Evolutionary conservation across 1,284 basidiomycete species (phyloP).

Genomic region (Takashimella koratensis): DNA sequence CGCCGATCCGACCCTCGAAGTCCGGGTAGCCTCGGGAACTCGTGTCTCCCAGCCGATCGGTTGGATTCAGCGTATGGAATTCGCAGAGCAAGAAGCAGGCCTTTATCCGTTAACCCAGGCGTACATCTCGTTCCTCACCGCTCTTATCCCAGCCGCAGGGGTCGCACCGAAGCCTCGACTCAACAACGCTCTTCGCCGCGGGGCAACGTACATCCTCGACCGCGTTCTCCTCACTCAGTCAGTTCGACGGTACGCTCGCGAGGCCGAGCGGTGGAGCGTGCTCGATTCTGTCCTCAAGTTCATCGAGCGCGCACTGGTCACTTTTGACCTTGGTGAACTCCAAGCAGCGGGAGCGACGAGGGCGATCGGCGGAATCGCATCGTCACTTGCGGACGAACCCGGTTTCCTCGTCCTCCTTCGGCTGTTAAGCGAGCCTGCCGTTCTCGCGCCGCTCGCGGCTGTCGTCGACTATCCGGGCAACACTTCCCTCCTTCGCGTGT

Average conservation of each 20-base stretch:
- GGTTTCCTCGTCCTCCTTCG: constrained; percentile 83
- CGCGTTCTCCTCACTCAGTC: constrained; percentile 65
- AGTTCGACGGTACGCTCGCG: constrained; percentile 65
- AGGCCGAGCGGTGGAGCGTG: constrained; percentile 79
- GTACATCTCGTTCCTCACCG: constrained; percentile 76
- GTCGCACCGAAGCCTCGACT: constrained; percentile 15
- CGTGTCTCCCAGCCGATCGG: constrained; percentile 35
- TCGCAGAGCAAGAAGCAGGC: constrained; percentile 73
- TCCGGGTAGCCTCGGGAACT: constrained; percentile 20
- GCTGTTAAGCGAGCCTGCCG: constrained; percentile 63
- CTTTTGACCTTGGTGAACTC: constrained; percentile 66
- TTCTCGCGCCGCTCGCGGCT: constrained; percentile 57
- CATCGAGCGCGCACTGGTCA: constrained; percentile 74
- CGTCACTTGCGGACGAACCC: constrained; percentile 60
- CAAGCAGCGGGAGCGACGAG: constrained; percentile 24
- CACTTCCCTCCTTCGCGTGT: constrained; percentile 69
- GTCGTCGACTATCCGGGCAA: constrained; percentile 28
- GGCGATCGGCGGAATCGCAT: constrained; percentile 28
- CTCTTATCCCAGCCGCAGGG: constrained; percentile 62
- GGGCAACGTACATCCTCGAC: constrained; percentile 77
- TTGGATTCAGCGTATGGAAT: constrained; percentile 55
- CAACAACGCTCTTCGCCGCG: constrained; percentile 56
- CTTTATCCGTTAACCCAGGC: constrained; percentile 83
- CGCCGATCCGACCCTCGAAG: constrained; percentile 36
- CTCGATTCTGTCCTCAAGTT: constrained; percentile 81